phyloP scores from a whole-genome alignment of 75 land plant species.

The Azolla pinnata region DNA sequence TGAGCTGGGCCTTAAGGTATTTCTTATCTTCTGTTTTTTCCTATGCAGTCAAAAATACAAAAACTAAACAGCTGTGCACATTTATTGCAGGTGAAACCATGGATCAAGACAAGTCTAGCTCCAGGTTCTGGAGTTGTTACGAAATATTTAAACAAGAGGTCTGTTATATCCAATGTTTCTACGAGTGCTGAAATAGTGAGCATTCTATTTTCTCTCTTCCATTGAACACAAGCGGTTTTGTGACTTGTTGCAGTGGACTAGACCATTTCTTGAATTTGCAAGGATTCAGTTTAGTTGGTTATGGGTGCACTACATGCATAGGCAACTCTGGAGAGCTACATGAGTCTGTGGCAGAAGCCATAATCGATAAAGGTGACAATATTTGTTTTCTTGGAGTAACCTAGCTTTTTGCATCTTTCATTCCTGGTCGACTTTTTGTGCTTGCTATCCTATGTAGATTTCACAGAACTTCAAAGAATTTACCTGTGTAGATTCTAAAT shows the following conservation, averaged over 20 bases:
- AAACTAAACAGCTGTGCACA: neutral
- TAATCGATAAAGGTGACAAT: slow-evolving; percentile 56
- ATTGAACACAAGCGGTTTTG: too few species aligned
- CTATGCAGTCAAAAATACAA: neutral
- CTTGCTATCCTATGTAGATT: too few species aligned
- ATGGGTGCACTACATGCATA: slow-evolving; percentile 88
- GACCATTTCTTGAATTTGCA: slow-evolving; percentile 52
- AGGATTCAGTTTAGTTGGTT: slow-evolving; percentile 76
- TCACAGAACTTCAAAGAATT: too few species aligned
- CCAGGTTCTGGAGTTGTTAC: slow-evolving; percentile 77
- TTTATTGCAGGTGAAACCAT: slow-evolving; percentile 58
- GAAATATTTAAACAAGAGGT: slow-evolving; percentile 50
- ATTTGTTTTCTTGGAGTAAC: neutral
- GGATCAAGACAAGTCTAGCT: slow-evolving; percentile 77
- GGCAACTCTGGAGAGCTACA: slow-evolving; percentile 84
- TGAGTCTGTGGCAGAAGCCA: slow-evolving; percentile 58
- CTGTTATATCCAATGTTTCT: neutral
- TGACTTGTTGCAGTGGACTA: slow-evolving; percentile 46
- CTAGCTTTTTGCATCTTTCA: too few species aligned
- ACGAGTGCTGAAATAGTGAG: too few species aligned
- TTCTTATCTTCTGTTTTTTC: neutral
- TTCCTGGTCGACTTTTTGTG: too few species aligned
- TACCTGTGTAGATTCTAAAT: too few species aligned
- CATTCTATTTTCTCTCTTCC: too few species aligned
- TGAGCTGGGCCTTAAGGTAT: slow-evolving; percentile 50